Conservation (phyloP, 2,329 filamentous ascomycete species). For the Botryotinia globosa region DNA sequence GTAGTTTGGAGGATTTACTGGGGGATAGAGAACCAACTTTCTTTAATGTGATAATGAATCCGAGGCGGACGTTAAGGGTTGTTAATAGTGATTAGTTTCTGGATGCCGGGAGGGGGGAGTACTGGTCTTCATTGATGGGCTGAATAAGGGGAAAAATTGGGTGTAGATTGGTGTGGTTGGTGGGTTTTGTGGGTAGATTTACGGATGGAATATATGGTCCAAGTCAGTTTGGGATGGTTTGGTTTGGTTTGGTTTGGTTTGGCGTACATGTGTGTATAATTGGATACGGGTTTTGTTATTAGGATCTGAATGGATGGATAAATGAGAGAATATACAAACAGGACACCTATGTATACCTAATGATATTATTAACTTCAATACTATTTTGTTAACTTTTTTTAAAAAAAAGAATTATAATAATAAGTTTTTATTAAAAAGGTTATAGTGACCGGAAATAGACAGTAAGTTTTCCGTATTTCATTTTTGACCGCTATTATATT, state of each 20-base stretch:
- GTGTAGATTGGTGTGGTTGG: background rate
- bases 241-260: background rate
- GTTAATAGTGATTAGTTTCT: conserved; percentile 50
- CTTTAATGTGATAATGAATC: conserved; percentile 66
- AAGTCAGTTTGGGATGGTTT: background rate
- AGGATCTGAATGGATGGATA: background rate
- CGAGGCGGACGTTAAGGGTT: conserved; percentile 64
- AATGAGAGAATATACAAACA: background rate
- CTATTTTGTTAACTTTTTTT: too few species aligned
- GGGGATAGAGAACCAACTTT: conserved; percentile 67
- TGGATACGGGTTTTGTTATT: background rate
- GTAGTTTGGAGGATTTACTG: conserved; percentile 53
- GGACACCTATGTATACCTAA: background rate
- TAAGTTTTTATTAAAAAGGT: too few species aligned
- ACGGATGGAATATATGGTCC: background rate
- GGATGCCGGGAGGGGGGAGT: background rate
- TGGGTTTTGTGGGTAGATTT: background rate
- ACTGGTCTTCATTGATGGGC: background rate
- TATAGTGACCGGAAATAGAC: too few species aligned
- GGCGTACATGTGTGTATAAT: background rate
- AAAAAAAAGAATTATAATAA: too few species aligned
- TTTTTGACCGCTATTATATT: too few species aligned
- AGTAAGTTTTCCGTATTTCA: too few species aligned
- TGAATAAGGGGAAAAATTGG: background rate
- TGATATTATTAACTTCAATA: background rate